phyloP scores from a whole-genome alignment of 2,329 filamentous ascomycete species.

The Hysterium pulicare region DNA sequence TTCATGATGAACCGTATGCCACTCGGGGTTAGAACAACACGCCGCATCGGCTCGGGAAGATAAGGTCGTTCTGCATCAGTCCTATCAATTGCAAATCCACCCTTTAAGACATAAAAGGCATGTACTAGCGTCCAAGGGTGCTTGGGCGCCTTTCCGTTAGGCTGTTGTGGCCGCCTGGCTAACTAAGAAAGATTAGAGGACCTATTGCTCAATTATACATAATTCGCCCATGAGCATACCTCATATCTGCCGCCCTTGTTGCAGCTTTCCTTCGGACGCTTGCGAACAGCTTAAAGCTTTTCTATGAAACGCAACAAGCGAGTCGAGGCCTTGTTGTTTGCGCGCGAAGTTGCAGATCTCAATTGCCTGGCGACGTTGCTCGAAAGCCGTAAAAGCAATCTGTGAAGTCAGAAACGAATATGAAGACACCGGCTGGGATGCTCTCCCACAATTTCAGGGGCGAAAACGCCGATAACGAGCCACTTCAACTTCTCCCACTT shows the following conservation, averaged over 20 bases:
- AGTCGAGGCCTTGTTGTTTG: neutral
- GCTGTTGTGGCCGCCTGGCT: neutral
- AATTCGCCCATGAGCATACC: no score
- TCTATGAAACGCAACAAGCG: neutral
- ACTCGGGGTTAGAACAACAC: neutral
- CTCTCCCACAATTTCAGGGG: neutral
- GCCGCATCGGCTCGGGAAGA: neutral
- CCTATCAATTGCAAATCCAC: neutral
- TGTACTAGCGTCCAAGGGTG: neutral
- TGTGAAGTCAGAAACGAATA: neutral
- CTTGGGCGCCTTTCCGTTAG: neutral
- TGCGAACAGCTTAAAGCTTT: neutral
- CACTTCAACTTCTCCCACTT: neutral
- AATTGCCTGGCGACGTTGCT: neutral
- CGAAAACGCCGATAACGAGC: neutral
- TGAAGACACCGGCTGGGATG: neutral
- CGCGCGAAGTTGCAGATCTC: neutral
- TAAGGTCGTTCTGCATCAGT: neutral
- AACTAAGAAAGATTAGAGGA: neutral
- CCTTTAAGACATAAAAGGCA: neutral
- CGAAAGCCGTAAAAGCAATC: neutral
- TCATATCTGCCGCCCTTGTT: neutral
- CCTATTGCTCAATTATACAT: neutral
- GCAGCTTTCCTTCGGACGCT: neutral
- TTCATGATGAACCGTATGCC: neutral